These are phyloP conservation scores for Saussurea involucrata DNA, from an alignment of 129 eudicot species.

Conservation along the genomic window DNA sequence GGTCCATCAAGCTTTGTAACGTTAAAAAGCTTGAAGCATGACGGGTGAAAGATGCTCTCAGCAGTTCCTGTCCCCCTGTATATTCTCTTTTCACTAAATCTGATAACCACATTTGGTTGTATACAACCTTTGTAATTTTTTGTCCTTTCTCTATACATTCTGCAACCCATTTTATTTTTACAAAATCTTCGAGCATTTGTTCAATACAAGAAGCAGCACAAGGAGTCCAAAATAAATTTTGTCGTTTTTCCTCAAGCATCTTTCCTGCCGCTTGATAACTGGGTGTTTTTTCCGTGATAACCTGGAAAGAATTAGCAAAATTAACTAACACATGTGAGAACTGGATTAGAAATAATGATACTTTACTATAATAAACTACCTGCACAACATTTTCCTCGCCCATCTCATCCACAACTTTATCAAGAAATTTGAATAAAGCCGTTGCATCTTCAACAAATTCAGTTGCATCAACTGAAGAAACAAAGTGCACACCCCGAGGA, in stretches of 20 bases:
- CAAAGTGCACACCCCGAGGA: constrained; percentile 92
- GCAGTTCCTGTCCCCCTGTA: constrained; percentile 81
- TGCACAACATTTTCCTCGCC: constrained; percentile 97
- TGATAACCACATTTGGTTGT: constrained; percentile 69
- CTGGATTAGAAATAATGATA: background rate
- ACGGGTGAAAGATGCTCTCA: constrained; percentile 61
- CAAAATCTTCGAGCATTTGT: constrained; percentile 70
- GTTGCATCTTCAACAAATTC: constrained; percentile 57
- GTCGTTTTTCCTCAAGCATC: constrained; percentile 90
- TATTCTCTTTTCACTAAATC: constrained; percentile 72
- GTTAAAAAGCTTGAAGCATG: constrained; percentile 67
- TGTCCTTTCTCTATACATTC: constrained; percentile 88
- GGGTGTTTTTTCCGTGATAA: constrained; percentile 69
- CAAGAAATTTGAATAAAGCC: constrained; percentile 60
- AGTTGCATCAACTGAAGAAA: constrained; percentile 75
- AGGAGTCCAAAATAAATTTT: constrained; percentile 77
- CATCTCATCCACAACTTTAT: constrained; percentile 84
- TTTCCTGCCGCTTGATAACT: constrained; percentile 86
- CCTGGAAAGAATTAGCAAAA: constrained; percentile 36
- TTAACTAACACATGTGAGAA: background rate
- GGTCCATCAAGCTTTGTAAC: constrained; percentile 70
- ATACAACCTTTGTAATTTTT: constrained; percentile 74
- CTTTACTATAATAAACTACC: constrained; percentile 42
- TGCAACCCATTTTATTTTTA: constrained; percentile 68
- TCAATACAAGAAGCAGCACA: constrained; percentile 86